Base-by-base conservation (phyloP, 805 yeast genomes). In the Cyberlindnera saturnus region DNA sequence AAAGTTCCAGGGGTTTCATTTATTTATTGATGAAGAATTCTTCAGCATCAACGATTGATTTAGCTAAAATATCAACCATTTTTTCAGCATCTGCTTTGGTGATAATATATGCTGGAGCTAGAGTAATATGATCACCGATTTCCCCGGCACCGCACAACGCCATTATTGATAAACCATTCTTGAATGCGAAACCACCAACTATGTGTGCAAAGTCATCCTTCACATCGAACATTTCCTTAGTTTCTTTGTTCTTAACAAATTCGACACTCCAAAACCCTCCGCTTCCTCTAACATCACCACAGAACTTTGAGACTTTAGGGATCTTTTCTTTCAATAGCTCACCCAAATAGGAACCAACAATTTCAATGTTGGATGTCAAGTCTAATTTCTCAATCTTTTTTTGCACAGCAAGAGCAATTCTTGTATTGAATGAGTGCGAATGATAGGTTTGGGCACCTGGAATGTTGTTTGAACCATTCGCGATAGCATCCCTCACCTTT, bases 201-300 rank as follows among this genome's bases (percentile, higher is more conserved):
- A 56, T 57, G 26, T 52, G 43, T 26, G 52, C 62, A 33, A 64
- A 53, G 4, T 58, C 61, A 11, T 62, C 46, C 13, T 55, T 54
- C 11, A 53, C 45, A 17, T 62, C 64, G 51, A 74, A 73, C 35
- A 71, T 66, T 49, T 73, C 75, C 50, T 73, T 74, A 7, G 79
- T 71, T 14, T 39, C 53, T 40, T 67, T 67, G 54, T 74, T 62
- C 52, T 74, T 67, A 44, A 75, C 77, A 31, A 74, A 61, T 57
- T 76, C 81, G 41, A 75, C 47, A 1, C 74, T 69, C 74, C 80
- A 73, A 62, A 77, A 77, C 9, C 75, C 72, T 45, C 81, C 81
- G 43, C 67, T 51, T 35, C 82, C 82, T 62, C 81, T 67, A 28
- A 75, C 68, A 43, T 74, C 74, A 46, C 80, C 81, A 36, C 69